A percentile compares a stretch with the other conserved stretches of the same genome.
These are phyloP conservation scores for Ophiostoma himal-ulmi DNA, from an alignment of 2,329 filamentous ascomycete species.

Conservation along the genomic window DNA sequence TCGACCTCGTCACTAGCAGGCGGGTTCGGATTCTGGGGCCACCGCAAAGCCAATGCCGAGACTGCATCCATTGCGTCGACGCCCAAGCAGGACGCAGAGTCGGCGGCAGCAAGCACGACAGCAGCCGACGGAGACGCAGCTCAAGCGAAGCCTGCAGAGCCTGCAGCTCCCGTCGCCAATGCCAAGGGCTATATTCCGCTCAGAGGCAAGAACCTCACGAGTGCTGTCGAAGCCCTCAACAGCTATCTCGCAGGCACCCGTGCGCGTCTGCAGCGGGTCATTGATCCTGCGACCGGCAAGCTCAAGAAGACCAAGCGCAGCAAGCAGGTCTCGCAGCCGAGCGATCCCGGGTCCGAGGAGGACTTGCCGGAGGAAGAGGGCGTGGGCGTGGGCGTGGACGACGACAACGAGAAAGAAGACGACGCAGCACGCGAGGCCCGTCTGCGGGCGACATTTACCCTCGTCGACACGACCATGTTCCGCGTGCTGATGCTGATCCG, in stretches of 20 bases:
- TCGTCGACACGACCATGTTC: slow-evolving; percentile 93
- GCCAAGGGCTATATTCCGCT: slow-evolving; percentile 34
- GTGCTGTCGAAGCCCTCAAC: slow-evolving; percentile 75
- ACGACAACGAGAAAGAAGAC: neutral
- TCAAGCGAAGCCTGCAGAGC: neutral
- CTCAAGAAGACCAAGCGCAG: slow-evolving; percentile 38
- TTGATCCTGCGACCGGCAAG: slow-evolving; percentile 58
- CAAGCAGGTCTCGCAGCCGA: neutral
- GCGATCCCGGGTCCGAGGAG: neutral
- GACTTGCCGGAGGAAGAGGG: slow-evolving; percentile 24
- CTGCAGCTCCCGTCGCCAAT: neutral
- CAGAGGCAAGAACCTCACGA: slow-evolving; percentile 76
- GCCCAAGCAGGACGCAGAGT: slow-evolving; percentile 35
- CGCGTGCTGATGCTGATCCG: slow-evolving; percentile 90
- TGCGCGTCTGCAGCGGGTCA: slow-evolving; percentile 54
- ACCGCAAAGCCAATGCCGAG: slow-evolving; percentile 45
- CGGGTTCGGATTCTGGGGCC: slow-evolving; percentile 44
- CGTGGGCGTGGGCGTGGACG: no score
- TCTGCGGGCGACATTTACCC: slow-evolving; percentile 67
- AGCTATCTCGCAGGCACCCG: slow-evolving; percentile 85
- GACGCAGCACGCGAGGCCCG: slow-evolving; percentile 59
- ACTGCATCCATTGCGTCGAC: slow-evolving; percentile 57
- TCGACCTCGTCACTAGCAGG: slow-evolving; percentile 33
- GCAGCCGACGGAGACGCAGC: slow-evolving; percentile 37
- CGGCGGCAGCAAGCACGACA: neutral